Percentiles rank a stretch among this genome's conserved stretches.
Evolutionary conservation across 148 eudicot species (phyloP).

Genomic region (Heliosperma pusillum): DNA sequence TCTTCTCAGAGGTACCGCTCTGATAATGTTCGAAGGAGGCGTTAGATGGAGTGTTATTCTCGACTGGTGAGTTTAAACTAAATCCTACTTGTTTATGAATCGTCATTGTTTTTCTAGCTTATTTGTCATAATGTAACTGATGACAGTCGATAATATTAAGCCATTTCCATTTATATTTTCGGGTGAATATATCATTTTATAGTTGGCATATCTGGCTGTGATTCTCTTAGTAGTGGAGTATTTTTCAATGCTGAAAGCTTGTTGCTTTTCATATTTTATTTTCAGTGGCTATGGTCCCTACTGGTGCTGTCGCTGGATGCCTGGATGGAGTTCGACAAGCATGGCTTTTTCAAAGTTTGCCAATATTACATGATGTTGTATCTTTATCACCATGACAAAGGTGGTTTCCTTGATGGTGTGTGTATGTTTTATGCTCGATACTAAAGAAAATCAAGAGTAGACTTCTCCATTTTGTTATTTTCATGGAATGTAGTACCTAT

Average conservation of each 20-base stretch:
- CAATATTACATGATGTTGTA: background rate
- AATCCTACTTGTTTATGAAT: background rate
- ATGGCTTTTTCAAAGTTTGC: background rate
- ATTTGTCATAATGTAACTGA: too few relatives aligned
- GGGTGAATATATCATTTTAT: background rate
- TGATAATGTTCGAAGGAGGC: conserved; percentile 43
- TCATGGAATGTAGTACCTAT: background rate
- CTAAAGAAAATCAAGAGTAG: background rate
- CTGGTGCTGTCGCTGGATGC: background rate
- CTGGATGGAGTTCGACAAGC: background rate
- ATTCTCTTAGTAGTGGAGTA: background rate
- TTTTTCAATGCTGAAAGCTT: background rate
- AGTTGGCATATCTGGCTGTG: background rate
- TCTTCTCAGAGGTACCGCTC: conserved; percentile 42
- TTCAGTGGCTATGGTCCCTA: background rate
- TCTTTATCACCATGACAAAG: background rate
- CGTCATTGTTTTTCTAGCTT: background rate
- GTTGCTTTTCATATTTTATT: background rate
- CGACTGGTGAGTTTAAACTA: background rate
- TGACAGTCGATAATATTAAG: background rate
- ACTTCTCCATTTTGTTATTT: background rate
- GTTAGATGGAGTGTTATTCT: conserved; percentile 8
- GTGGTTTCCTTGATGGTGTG: background rate
- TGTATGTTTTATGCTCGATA: too few relatives aligned
- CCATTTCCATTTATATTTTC: background rate